Evolutionary conservation across 768 basidiomycete species (phyloP), one percentile per base, ranked within the genome.

Genomic region (Lactifluus pinguis): DNA sequence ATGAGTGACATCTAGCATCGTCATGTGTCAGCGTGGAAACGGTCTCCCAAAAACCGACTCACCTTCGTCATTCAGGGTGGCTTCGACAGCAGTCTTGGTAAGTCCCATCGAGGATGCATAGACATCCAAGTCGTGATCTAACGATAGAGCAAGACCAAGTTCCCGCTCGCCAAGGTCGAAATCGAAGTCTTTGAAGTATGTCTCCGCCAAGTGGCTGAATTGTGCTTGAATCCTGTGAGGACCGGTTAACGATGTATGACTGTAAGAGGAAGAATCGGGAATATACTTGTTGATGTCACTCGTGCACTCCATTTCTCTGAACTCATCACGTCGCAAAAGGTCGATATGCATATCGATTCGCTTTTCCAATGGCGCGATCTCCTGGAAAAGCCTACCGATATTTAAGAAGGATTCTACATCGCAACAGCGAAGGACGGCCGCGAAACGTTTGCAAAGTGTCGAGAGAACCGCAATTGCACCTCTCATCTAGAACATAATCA

Each of bases 71-170:
- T 83, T 79, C 36, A 89, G 68, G 32, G 91, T 77, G 0, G 77
- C 75, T n/a, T 82, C 75, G 14, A 98, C 82, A 3, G 88, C 86
- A 5, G 94, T 95, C 77, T 93, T 92, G 44, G 89, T 85, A 61
- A 95, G 80, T 2, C 92, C 92, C 49, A 98, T 83, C 2, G 94
- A 91, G 9, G 93, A 94, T 19, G 91, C 83, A 72, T 98, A 94
- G 72, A 90, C 89, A 70, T 99, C 95, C 8, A 98, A 78, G 72
- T 99, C 97, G 65, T 84, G 81, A 69, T 99, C 95, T 65, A 95
- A 85, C 11, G 87, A 82, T 29, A 84, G 74, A 1, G 87, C 83
- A 68, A 89, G 86, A 1, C 89, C 91, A 34, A 95, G 77, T 72
- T 97, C 92, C 25, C 89, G 82, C 73, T 98, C 95, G 11, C 86